Conservation (phyloP, 805 yeast genomes). For the Myxozyma udenii region DNA sequence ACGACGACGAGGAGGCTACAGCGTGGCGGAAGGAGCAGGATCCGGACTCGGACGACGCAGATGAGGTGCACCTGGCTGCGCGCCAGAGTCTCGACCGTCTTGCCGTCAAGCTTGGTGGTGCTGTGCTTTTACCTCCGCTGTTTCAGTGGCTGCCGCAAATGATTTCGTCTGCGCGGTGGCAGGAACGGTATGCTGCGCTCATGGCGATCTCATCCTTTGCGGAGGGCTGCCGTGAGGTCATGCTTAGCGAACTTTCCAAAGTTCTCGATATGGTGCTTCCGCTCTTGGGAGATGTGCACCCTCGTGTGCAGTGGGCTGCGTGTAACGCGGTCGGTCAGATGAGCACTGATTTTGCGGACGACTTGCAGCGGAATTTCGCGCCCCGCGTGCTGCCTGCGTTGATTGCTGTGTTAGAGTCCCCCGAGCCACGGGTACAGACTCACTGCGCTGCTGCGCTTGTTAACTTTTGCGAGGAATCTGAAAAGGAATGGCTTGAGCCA, state of each 20-base stretch:
- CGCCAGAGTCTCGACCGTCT: constrained; percentile 93
- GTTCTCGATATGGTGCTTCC: constrained; percentile 84
- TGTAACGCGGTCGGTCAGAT: constrained; percentile 97
- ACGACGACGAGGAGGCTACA: constrained; percentile 60
- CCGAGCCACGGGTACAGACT: constrained; percentile 87
- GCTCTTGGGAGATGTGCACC: constrained; percentile 76
- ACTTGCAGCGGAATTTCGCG: constrained; percentile 77
- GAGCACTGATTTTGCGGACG: constrained; percentile 84
- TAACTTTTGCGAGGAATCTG: constrained; percentile 88
- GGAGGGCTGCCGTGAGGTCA: constrained; percentile 90
- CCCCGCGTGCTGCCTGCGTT: constrained; percentile 80
- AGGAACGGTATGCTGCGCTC: constrained; percentile 92
- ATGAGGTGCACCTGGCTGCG: constrained; percentile 83
- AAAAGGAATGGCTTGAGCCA: constrained; percentile 86
- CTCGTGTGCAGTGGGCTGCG: constrained; percentile 95
- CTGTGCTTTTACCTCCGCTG: constrained; percentile 75
- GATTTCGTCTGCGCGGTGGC: constrained; percentile 76
- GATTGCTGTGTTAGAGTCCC: constrained; percentile 69
- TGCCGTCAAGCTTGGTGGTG: constrained; percentile 78
- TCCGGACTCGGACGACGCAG: constrained; percentile 76
- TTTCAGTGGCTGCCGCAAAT: constrained; percentile 83
- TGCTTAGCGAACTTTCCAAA: constrained; percentile 75
- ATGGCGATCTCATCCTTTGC: constrained; percentile 97
- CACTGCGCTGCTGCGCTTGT: constrained; percentile 99
- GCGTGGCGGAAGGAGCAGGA: constrained; percentile 86